These are phyloP conservation scores for Trichoderma reesei DNA, from an alignment of 495 filamentous ascomycete genomes.

Conservation along the genomic window DNA sequence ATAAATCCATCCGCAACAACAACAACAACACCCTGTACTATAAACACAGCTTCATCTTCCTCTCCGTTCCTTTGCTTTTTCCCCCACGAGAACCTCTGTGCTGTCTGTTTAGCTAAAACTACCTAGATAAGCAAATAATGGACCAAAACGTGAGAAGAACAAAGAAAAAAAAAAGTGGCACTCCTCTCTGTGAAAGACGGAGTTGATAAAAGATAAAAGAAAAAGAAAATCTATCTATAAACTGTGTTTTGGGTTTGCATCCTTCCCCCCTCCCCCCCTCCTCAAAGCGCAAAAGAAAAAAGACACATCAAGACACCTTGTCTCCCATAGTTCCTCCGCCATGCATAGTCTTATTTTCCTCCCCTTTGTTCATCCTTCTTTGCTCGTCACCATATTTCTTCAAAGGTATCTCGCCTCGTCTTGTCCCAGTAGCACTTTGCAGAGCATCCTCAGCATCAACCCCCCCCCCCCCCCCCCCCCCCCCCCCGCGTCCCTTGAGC, in stretches of 20 bases:
- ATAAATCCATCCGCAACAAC: too few relatives aligned
- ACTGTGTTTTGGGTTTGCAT: neutral
- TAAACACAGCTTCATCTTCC: neutral
- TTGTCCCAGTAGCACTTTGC: neutral
- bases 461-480: too few relatives aligned
- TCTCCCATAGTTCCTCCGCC: constrained; percentile 11
- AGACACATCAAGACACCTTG: neutral
- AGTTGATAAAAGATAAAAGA: too few relatives aligned
- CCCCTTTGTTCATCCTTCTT: neutral
- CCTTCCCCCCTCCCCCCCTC: neutral
- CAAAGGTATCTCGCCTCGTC: constrained; percentile 4
- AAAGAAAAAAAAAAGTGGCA: neutral
- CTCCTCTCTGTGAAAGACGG: too few relatives aligned
- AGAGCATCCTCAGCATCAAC: too few relatives aligned
- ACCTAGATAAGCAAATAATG: too few relatives aligned
- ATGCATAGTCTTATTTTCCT: neutral
- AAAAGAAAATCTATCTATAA: constrained; percentile 7
- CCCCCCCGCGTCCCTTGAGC: too few relatives aligned
- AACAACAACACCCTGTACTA: neutral
- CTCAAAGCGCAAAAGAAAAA: neutral
- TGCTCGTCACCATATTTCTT: neutral
- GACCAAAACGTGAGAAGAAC: too few relatives aligned
- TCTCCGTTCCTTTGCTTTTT: neutral
- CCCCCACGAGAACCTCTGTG: neutral
- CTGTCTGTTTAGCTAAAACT: too few relatives aligned